These are phyloP conservation scores for Rosa multiflora DNA, from an alignment of 306 rosid species.

Conservation along the genomic window DNA sequence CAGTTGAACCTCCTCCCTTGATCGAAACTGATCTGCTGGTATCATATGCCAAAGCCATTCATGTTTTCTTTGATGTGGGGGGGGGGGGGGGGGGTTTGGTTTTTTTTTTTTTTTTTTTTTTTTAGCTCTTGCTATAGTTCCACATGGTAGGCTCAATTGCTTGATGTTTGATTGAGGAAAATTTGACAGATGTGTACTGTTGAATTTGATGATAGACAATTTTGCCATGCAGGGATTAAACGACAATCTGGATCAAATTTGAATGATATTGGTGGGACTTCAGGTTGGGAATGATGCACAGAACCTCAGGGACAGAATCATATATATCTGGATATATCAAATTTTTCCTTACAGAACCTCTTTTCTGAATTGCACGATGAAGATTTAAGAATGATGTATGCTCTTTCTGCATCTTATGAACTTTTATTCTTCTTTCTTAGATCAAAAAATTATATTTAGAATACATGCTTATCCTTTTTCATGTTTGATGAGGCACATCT, in stretches of 20 bases:
- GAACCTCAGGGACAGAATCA: no score
- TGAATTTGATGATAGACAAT: background rate
- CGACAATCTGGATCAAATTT: no score
- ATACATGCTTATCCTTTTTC: background rate
- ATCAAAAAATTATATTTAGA: background rate
- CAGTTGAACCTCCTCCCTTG: conserved; percentile 55
- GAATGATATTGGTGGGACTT: no score
- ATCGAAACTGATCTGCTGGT: conserved; percentile 75
- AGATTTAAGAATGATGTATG: conserved; percentile 65
- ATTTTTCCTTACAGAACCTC: no score
- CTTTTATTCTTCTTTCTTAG: conserved; percentile 5
- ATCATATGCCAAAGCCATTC: conserved; percentile 9
- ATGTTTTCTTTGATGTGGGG: conserved; percentile 14
- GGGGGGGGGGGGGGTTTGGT: no score
- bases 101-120: background rate
- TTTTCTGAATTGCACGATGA: no score
- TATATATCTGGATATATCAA: no score
- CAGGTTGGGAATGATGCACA: no score
- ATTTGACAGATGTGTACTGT: background rate
- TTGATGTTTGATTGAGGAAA: conserved; percentile 17
- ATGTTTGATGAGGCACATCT: conserved; percentile 2
- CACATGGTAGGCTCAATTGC: conserved; percentile 51
- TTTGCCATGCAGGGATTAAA: no score
- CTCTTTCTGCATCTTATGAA: conserved; percentile 11
- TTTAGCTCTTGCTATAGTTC: conserved; percentile 84